Percentiles rank a stretch among this genome's conserved stretches.
phyloP scores from a whole-genome alignment of 257 asterid species.

The Nicotiana tabacum region DNA sequence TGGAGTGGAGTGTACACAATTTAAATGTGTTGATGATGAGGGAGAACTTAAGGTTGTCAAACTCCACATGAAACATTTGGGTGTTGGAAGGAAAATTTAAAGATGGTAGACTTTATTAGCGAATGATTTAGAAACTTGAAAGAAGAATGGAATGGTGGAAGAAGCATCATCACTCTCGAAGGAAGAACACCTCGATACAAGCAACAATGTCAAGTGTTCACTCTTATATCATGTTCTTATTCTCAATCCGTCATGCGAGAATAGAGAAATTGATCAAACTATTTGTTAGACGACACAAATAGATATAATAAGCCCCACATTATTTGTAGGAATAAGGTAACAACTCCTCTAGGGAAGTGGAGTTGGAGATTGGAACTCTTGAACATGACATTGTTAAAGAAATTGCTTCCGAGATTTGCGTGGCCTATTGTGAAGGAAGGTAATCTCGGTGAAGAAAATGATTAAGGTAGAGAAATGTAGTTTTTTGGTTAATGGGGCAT shows the following conservation, averaged over 20 bases:
- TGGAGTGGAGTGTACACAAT: background rate
- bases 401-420: background rate
- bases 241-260: background rate
- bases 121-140: background rate
- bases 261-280: background rate
- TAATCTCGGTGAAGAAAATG: background rate
- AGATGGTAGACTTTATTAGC: background rate
- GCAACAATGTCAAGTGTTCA: background rate
- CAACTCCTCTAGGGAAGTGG: background rate
- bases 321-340: background rate
- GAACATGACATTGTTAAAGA: background rate
- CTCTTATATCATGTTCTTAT: background rate
- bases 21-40: background rate
- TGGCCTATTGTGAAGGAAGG: background rate
- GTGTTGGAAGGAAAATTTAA: background rate
- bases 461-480: background rate
- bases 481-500: background rate
- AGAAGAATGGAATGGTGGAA: background rate
- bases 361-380: background rate
- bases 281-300: background rate
- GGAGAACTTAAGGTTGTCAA: background rate
- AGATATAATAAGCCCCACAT: background rate
- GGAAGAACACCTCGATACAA: background rate
- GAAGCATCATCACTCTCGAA: background rate
- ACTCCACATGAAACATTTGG: background rate